Conservation (phyloP, 441 rosid species). For the Arabidopsis hybrid region DNA sequence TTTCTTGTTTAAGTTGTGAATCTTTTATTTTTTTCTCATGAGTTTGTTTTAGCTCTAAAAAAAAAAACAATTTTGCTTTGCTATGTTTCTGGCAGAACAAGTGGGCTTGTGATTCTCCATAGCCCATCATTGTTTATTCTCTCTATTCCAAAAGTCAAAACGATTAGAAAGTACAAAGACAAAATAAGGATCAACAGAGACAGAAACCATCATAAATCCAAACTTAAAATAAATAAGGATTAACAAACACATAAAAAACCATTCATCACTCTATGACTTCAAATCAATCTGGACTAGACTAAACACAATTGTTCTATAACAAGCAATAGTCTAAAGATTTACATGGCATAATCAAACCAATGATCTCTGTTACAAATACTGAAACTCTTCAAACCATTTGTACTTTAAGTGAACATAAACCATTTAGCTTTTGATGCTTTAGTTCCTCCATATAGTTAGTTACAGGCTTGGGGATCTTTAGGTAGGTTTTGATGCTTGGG, state of each 20-base stretch:
- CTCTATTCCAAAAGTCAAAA: neutral
- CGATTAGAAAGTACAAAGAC: neutral
- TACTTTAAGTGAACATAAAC: constrained; percentile 3
- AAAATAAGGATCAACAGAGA: neutral
- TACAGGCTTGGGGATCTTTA: constrained; percentile 30
- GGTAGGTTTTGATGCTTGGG: constrained; percentile 53
- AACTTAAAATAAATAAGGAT: neutral
- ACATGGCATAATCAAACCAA: constrained; percentile 8
- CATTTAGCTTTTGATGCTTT: neutral
- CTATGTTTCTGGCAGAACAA: neutral
- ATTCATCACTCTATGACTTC: constrained; percentile 4
- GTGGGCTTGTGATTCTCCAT: neutral
- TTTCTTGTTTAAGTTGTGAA: too few relatives aligned
- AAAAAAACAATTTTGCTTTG: neutral
- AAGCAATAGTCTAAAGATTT: constrained; percentile 27
- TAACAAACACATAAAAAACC: neutral
- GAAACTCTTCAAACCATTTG: neutral
- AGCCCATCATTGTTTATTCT: neutral
- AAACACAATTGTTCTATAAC: constrained; percentile 9
- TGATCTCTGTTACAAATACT: neutral
- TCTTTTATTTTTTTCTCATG: too few relatives aligned
- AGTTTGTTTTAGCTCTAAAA: too few relatives aligned
- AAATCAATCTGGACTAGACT: constrained; percentile 1
- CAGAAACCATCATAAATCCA: neutral
- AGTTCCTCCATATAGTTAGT: constrained; percentile 7